A percentile compares a stretch with the other conserved stretches of the same genome.
These are phyloP conservation scores for Cercospora sp. DNA, from an alignment of 2,329 filamentous ascomycete species.

Conservation along the genomic window DNA sequence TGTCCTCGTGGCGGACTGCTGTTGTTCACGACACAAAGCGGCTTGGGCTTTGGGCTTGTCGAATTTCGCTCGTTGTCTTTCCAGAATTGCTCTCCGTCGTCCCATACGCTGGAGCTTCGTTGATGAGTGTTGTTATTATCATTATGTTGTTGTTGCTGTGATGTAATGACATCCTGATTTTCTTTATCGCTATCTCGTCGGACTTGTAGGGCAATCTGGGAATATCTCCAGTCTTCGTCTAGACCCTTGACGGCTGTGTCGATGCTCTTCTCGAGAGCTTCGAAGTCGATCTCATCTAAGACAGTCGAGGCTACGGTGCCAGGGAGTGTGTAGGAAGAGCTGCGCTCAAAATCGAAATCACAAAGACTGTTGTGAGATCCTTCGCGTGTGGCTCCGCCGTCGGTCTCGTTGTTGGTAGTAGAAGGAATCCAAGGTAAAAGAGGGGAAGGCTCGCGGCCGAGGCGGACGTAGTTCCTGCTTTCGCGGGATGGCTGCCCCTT, in stretches of 20 bases:
- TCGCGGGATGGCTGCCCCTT: conserved; percentile 28
- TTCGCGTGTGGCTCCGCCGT: not conserved
- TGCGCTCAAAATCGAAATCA: conserved; percentile 33
- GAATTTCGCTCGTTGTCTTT: not conserved
- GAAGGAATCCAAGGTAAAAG: conserved; percentile 35
- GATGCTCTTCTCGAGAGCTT: conserved; percentile 27
- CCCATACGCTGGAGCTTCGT: conserved; percentile 41
- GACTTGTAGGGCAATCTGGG: not conserved
- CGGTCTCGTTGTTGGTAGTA: conserved; percentile 16
- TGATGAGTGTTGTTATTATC: not conserved
- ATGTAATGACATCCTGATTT: not conserved
- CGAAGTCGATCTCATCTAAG: conserved; percentile 33
- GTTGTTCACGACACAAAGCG: not conserved
- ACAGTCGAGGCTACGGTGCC: conserved; percentile 15
- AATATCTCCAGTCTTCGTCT: conserved; percentile 19
- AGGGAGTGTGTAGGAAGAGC: not conserved
- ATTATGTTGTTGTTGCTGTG: not conserved
- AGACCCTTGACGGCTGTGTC: conserved; percentile 34
- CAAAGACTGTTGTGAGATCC: conserved; percentile 21
- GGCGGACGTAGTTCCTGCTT: conserved; percentile 43
- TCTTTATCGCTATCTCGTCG: conserved; percentile 11
- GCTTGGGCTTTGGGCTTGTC: not conserved
- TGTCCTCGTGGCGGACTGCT: not conserved
- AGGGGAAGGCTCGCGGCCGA: conserved; percentile 44
- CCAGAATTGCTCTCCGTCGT: conserved; percentile 40